Conservation (phyloP, 768 basidiomycete species). For the Coprinopsis strossmayeri region DNA sequence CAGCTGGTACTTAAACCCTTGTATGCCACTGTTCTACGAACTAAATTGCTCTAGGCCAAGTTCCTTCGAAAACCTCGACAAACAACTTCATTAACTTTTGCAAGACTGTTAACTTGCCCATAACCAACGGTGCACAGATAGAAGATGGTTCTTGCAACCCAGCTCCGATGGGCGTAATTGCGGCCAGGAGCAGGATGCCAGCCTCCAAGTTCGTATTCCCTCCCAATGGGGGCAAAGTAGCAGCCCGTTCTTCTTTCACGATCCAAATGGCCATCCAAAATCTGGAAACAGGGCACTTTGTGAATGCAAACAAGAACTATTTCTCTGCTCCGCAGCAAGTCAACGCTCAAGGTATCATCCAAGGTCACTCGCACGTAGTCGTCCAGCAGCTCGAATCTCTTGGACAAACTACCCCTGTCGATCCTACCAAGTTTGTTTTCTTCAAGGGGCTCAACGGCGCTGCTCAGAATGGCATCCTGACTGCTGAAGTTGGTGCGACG, state of each 20-base stretch:
- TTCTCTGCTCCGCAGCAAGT: constrained; percentile 53
- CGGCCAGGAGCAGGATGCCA: constrained; percentile 39
- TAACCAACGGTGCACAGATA: constrained; percentile 52
- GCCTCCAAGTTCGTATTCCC: constrained; percentile 44
- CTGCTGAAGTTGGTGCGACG: constrained; percentile 38
- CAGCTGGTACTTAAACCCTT: constrained; percentile 28
- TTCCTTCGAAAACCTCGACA: constrained; percentile 46
- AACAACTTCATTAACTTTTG: constrained; percentile 68
- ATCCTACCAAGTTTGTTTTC: constrained; percentile 49
- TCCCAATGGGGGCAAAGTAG: constrained; percentile 36
- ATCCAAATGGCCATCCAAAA: constrained; percentile 41
- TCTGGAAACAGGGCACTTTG: constrained; percentile 48
- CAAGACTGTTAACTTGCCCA: constrained; percentile 36
- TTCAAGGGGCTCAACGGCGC: constrained; percentile 49
- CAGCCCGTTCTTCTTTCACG: constrained; percentile 43
- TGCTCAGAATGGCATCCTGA: constrained; percentile 42
- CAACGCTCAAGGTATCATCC: constrained; percentile 43
- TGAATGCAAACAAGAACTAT: constrained; percentile 46
- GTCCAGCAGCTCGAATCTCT: constrained; percentile 43
- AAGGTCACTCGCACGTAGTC: constrained; percentile 56
- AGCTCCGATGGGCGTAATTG: constrained; percentile 52
- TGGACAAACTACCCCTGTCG: constrained; percentile 36
- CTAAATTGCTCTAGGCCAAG: constrained; percentile 29
- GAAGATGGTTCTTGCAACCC: constrained; percentile 54
- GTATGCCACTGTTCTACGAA: constrained; percentile 31